phyloP scores from a whole-genome alignment of 257 asterid species.

The Cinchona pubescens region DNA sequence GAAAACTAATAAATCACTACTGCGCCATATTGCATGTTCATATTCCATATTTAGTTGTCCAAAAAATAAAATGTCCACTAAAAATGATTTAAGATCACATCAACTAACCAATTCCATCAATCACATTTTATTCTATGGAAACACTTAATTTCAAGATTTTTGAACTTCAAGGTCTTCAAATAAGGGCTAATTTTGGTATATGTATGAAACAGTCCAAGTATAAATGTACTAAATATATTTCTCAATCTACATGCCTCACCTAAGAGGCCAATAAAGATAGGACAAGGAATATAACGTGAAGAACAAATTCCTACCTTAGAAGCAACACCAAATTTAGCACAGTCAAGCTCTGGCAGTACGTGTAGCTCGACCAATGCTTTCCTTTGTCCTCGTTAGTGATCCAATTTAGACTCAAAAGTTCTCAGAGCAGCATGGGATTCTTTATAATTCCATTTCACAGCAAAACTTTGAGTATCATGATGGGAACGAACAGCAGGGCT shows the following conservation, averaged over 20 bases:
- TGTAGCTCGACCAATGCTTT: slow-evolving; percentile 80
- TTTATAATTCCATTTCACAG: slow-evolving; percentile 55
- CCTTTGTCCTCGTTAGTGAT: slow-evolving; percentile 79
- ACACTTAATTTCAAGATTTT: background rate
- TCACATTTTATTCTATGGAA: background rate
- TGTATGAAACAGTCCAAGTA: background rate
- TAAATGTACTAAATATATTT: background rate
- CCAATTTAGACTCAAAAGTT: slow-evolving; percentile 66
- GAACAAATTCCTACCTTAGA: slow-evolving; percentile 52
- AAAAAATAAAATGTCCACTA: background rate
- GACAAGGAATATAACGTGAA: background rate
- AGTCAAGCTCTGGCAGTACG: slow-evolving; percentile 79
- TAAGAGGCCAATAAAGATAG: background rate
- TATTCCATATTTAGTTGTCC: background rate
- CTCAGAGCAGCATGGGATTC: slow-evolving; percentile 51
- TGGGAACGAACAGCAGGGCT: slow-evolving; percentile 54
- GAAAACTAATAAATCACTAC: background rate
- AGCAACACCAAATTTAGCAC: slow-evolving; percentile 81
- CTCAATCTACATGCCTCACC: background rate
- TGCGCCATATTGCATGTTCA: too few species aligned
- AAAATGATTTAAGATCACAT: background rate
- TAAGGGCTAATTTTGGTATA: background rate
- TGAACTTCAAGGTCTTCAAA: background rate
- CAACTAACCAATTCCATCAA: background rate
- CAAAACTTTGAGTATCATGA: slow-evolving; percentile 44